A percentile compares a stretch with the other conserved stretches of the same genome.
Conservation (phyloP, 306 rosid genomes). For the Ceratonia siliqua region DNA sequence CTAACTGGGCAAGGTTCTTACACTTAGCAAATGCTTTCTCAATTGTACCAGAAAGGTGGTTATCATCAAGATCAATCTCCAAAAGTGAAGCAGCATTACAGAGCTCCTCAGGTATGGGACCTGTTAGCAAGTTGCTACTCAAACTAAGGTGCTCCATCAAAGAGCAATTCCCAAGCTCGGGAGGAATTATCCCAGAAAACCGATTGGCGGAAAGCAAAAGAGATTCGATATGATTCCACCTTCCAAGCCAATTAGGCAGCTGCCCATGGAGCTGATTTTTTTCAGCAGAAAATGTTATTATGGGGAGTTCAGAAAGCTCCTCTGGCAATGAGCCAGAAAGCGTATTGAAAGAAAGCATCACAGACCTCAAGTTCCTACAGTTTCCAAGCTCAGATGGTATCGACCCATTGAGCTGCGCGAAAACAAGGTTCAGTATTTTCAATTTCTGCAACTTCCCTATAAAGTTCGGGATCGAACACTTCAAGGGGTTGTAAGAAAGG, state of each 20-base stretch:
- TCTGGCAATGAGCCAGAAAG: conserved; percentile 80
- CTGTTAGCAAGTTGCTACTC: conserved; percentile 71
- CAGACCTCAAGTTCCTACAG: conserved; percentile 60
- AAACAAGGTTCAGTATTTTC: conserved; percentile 59
- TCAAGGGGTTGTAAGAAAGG: conserved; percentile 84
- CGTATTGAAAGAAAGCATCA: conserved; percentile 79
- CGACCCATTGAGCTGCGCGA: conserved; percentile 73
- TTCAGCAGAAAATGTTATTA: conserved; percentile 73
- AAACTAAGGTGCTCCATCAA: conserved; percentile 64
- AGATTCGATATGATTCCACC: conserved; percentile 56
- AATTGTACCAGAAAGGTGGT: conserved; percentile 65
- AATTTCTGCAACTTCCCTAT: conserved; percentile 70
- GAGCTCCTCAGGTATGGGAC: conserved; percentile 72
- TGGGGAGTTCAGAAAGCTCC: conserved; percentile 78
- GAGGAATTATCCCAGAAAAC: conserved; percentile 76
- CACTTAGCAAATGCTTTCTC: conserved; percentile 64
- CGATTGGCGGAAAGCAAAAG: conserved; percentile 67
- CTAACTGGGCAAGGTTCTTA: conserved; percentile 68
- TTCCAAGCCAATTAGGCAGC: conserved; percentile 88
- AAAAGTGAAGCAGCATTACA: conserved; percentile 69
- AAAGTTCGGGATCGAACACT: conserved; percentile 79
- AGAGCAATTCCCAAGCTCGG: conserved; percentile 86
- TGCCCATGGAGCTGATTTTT: conserved; percentile 79
- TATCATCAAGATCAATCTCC: conserved; percentile 77
- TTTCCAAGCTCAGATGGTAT: conserved; percentile 83